These are phyloP conservation scores for Hypoxylon fragiforme DNA, from an alignment of 495 filamentous ascomycete genomes.

Conservation along the genomic window DNA sequence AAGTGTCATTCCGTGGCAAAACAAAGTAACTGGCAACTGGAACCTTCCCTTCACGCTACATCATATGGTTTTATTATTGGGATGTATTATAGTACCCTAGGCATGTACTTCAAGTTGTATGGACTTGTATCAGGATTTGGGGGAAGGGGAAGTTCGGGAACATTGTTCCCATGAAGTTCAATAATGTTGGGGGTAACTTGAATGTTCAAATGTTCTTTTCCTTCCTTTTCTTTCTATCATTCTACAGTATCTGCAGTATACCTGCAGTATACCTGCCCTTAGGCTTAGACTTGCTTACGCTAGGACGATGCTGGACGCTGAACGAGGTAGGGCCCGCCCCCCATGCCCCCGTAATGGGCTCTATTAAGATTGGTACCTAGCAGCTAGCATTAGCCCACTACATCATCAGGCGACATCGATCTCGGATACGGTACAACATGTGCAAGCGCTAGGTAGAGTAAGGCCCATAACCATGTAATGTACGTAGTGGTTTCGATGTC, in stretches of 20 bases:
- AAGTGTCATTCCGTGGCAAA: slow-evolving; percentile 6
- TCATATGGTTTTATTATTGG: neutral
- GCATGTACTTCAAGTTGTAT: too few relatives aligned
- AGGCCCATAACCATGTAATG: slow-evolving; percentile 26
- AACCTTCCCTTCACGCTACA: neutral
- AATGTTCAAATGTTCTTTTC: too few relatives aligned
- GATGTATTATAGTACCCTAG: too few relatives aligned
- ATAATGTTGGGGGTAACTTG: too few relatives aligned
- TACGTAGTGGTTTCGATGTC: slow-evolving; percentile 32
- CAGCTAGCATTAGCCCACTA: slow-evolving; percentile 21
- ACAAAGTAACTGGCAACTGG: neutral
- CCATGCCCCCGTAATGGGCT: slow-evolving; percentile 10
- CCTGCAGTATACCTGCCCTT: too few relatives aligned
- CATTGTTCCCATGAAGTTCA: too few relatives aligned
- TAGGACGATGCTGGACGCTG: neutral
- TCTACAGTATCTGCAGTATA: too few relatives aligned
- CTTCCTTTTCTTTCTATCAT: too few relatives aligned
- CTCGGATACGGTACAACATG: slow-evolving; percentile 26
- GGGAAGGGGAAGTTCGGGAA: too few relatives aligned
- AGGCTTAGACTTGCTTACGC: too few relatives aligned
- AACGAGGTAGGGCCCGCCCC: neutral
- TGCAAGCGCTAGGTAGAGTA: too few relatives aligned
- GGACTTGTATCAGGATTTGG: too few relatives aligned
- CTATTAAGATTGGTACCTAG: slow-evolving; percentile 11
- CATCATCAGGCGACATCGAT: slow-evolving; percentile 36